Conservation (phyloP, 2,329 filamentous ascomycete species). For the Bipolaris cookei region DNA sequence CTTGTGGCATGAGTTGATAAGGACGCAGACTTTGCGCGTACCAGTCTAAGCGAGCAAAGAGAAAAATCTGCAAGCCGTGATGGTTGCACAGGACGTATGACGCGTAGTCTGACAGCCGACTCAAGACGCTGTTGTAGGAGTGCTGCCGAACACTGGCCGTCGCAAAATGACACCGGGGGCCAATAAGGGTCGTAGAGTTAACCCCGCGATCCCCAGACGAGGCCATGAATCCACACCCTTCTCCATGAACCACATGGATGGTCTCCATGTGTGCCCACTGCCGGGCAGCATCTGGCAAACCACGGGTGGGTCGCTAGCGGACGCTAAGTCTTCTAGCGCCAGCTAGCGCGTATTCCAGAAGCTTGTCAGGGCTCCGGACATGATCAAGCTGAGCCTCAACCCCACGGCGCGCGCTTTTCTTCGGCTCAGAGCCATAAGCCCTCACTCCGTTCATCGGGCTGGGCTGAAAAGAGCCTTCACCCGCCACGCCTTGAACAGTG, state of each 20-base stretch:
- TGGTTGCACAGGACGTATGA: background rate
- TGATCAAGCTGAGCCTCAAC: slow-evolving; percentile 23
- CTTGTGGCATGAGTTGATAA: slow-evolving; percentile 3
- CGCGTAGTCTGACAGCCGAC: background rate
- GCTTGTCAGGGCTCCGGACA: slow-evolving; percentile 12
- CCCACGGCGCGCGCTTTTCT: slow-evolving; percentile 20
- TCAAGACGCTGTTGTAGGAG: background rate
- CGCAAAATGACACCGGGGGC: background rate
- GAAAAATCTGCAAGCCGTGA: background rate
- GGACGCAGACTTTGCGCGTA: background rate
- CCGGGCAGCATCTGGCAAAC: slow-evolving; percentile 15
- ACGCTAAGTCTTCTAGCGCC: slow-evolving; percentile 12
- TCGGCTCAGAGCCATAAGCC: slow-evolving; percentile 21
- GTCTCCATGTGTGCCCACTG: slow-evolving; percentile 4
- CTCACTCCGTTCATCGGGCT: slow-evolving; percentile 12
- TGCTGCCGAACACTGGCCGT: background rate
- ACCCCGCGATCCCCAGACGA: slow-evolving; percentile 6
- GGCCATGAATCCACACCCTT: background rate
- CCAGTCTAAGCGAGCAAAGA: background rate
- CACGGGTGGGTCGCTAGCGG: slow-evolving; percentile 11
- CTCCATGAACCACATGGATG: slow-evolving; percentile 2
- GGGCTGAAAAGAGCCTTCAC: background rate
- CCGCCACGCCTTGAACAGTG: slow-evolving; percentile 18
- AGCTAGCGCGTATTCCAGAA: slow-evolving; percentile 21
- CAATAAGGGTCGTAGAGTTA: background rate